Conservation (phyloP, 352 stramenopile species). For the Phytopythium boreale region DNA sequence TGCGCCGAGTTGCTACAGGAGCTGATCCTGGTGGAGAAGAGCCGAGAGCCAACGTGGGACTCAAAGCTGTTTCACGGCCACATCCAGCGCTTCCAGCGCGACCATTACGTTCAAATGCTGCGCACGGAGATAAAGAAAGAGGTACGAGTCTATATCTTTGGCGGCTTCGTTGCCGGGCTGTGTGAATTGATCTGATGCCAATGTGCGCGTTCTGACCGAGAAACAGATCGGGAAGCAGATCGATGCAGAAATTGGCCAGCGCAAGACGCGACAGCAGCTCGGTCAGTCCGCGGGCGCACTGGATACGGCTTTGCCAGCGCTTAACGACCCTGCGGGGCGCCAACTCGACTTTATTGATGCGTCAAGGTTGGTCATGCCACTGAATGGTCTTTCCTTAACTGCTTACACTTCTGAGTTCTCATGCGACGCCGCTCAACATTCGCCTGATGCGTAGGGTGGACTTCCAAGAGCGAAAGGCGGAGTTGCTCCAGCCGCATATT, state of each 20-base stretch:
- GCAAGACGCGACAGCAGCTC: constrained; percentile 10
- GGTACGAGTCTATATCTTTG: constrained; percentile 16
- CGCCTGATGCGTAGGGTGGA: constrained; percentile 21
- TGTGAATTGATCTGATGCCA: not conserved
- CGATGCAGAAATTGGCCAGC: constrained; percentile 36
- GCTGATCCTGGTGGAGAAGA: constrained; percentile 60
- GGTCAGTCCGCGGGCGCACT: not conserved
- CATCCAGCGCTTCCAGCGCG: constrained; percentile 56
- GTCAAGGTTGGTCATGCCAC: constrained; percentile 25
- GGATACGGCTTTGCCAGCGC: not conserved
- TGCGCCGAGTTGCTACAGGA: constrained; percentile 57
- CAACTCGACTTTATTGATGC: constrained; percentile 14
- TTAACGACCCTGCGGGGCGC: not conserved
- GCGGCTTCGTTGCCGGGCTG: too few relatives aligned
- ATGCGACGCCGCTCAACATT: not conserved
- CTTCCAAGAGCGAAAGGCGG: constrained; percentile 51
- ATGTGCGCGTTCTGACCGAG: not conserved
- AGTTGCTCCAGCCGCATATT: constrained; percentile 41
- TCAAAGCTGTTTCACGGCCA: constrained; percentile 68
- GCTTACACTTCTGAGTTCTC: not conserved
- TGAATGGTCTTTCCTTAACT: not conserved
- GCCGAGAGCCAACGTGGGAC: constrained; percentile 55
- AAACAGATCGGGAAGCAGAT: constrained; percentile 58
- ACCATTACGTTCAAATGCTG: constrained; percentile 59
- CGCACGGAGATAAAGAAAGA: constrained; percentile 72